phyloP scores from a whole-genome alignment of 192 early-diverging fungal genomes.

The Backusella macrospora region DNA sequence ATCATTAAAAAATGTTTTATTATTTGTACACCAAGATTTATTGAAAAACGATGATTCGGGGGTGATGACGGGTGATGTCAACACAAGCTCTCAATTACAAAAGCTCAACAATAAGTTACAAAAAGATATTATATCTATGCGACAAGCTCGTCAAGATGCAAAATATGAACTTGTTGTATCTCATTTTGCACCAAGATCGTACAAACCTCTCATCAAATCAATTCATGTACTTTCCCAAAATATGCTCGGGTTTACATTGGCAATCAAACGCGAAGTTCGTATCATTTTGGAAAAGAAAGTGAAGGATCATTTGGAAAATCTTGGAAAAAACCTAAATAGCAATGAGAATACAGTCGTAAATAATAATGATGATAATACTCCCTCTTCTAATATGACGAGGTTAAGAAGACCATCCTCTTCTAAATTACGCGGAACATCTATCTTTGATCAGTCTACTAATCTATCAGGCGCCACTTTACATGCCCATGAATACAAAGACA shows the following conservation, averaged over 20 bases:
- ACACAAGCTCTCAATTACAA: not conserved
- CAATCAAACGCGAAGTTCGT: conserved; percentile 16
- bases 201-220: conserved; percentile 17
- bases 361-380: too few species aligned
- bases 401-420: too few species aligned
- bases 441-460: too few species aligned
- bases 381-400: too few species aligned
- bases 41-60: not conserved
- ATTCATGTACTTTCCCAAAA: conserved; percentile 17
- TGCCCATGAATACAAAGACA: too few species aligned
- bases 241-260: conserved; percentile 19
- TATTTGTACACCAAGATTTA: conserved; percentile 10
- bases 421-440: too few species aligned
- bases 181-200: conserved; percentile 17
- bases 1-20: conserved; percentile 12
- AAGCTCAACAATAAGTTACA: conserved; percentile 17
- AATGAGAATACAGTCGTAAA: too few species aligned
- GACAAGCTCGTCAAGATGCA: conserved; percentile 20
- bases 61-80: not conserved
- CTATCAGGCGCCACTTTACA: too few species aligned
- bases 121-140: not conserved
- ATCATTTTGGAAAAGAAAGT: not conserved
- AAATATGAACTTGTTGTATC: conserved; percentile 35
- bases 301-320: not conserved
- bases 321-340: too few species aligned